Base-by-base conservation (phyloP, 2,329 filamentous ascomycete genomes). In the Lachnellula suecica region DNA sequence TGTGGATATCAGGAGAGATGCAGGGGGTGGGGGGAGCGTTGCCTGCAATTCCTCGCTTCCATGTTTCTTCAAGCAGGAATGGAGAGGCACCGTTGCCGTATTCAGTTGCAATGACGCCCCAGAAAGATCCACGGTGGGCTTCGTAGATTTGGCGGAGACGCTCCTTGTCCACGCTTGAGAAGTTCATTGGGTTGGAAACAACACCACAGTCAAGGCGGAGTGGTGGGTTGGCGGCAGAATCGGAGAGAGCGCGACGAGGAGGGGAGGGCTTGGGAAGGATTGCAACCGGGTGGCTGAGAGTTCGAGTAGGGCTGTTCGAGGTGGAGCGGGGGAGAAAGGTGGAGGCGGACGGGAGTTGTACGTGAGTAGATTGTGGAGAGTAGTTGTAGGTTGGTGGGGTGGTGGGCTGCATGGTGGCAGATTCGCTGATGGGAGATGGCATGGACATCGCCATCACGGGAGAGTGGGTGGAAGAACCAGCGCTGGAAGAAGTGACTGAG, bases 81-180 rank as follows among this genome's bases (percentile, higher is more conserved):
- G 87, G 81, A 44, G 81, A 84, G 2, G 78, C 77, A 29, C 83
- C 80, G 13, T 74, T 69, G 48, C 87, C 87, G 64, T 92, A 92
- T 63, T 91, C 87, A 23, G 81, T 74, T 25, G 88, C 87, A 31
- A 93, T 79, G 44, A 81, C 77, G 29, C 80, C 76, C 88, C 89
- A 93, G 72, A 93, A 92, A 8, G 81, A 79, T 46, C 79, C 75
- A 40, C 87, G 83, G 70, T 90, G 87, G 7, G 80, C 74, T 47
- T 84, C 79, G 70, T 92, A 92, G 60, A 91, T 81, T 54, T 80
- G 76, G 44, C 83, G 80, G 22, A 93, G 83, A 44, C 87, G 85
- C 24, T 79, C 74, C 63, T 84, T 77, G 68, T 89, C 84, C 44
- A 69, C 58, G 34, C 63, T 64, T 44, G 62, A 60, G 27, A 67